These are phyloP conservation scores for Prosopis cineraria DNA, from an alignment of 306 rosid genomes.

Conservation along the genomic window DNA sequence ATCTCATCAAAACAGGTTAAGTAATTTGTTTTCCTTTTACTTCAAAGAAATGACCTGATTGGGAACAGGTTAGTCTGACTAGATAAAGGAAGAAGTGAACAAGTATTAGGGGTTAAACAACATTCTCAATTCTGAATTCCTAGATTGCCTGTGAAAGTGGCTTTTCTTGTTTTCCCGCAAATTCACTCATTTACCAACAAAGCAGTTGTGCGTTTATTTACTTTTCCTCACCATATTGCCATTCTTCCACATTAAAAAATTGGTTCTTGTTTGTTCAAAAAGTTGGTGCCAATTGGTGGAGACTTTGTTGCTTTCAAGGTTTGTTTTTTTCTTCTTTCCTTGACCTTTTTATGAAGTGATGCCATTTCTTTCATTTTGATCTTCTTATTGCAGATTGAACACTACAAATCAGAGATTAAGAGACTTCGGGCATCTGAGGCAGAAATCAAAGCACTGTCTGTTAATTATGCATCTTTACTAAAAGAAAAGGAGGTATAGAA, in stretches of 20 bases:
- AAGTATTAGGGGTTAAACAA: neutral
- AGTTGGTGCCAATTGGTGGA: conserved; percentile 5
- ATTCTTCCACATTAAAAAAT: neutral
- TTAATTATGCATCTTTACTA: conserved; percentile 87
- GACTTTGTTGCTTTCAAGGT: conserved; percentile 1
- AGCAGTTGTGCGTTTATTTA: neutral
- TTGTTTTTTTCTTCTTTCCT: neutral
- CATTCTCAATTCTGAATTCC: neutral
- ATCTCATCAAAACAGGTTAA: neutral
- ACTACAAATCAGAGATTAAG: conserved; percentile 73
- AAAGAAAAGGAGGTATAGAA: conserved; percentile 82
- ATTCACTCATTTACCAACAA: neutral
- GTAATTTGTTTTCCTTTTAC: neutral
- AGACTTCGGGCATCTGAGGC: conserved; percentile 93
- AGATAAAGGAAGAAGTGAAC: neutral
- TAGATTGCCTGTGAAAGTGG: neutral
- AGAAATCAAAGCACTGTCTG: conserved; percentile 87
- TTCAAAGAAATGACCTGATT: neutral
- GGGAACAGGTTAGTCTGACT: neutral
- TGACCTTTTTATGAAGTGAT: neutral
- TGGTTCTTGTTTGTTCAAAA: conserved; percentile 10
- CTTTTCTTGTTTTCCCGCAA: neutral
- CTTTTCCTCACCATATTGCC: neutral
- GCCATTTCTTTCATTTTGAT: conserved; percentile 9
- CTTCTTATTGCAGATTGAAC: conserved; percentile 62